Conservation (phyloP, 176 grass and related monocot genomes). For the Oryza rufipogon region DNA sequence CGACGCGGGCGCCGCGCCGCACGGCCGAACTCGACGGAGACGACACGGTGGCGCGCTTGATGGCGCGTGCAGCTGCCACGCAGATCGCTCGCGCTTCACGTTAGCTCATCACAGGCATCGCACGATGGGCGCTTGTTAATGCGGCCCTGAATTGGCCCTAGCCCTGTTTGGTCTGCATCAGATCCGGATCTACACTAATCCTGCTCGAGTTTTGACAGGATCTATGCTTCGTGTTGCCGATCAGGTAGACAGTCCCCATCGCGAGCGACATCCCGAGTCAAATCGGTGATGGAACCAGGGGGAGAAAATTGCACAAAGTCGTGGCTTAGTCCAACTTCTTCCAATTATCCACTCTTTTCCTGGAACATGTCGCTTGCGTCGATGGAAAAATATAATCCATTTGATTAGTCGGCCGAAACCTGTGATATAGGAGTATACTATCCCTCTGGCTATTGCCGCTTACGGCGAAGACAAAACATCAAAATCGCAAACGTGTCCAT, state of each 20-base stretch:
- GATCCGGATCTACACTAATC: neutral
- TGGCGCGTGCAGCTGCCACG: neutral
- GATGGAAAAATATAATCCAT: no score
- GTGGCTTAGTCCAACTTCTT: constrained; percentile 2
- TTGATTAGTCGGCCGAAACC: neutral
- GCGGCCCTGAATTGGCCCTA: neutral
- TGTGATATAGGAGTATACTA: neutral
- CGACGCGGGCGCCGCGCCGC: neutral
- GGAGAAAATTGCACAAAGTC: neutral
- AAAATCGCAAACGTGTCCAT: neutral
- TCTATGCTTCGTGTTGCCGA: neutral
- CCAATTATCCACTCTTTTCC: neutral
- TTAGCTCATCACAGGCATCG: neutral
- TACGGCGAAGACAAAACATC: neutral
- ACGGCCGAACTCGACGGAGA: constrained; percentile 8
- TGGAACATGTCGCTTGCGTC: neutral
- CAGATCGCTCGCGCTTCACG: neutral
- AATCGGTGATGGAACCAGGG: neutral
- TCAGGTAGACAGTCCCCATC: constrained; percentile 48
- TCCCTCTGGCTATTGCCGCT: neutral
- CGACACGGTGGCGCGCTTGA: neutral
- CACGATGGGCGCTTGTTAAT: neutral
- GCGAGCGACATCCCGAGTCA: constrained; percentile 24
- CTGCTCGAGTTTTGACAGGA: neutral
- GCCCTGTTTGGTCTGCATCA: neutral